These are phyloP conservation scores for Mucor saturninus DNA, from an alignment of 371 early-diverging fungal genomes.

Conservation along the genomic window DNA sequence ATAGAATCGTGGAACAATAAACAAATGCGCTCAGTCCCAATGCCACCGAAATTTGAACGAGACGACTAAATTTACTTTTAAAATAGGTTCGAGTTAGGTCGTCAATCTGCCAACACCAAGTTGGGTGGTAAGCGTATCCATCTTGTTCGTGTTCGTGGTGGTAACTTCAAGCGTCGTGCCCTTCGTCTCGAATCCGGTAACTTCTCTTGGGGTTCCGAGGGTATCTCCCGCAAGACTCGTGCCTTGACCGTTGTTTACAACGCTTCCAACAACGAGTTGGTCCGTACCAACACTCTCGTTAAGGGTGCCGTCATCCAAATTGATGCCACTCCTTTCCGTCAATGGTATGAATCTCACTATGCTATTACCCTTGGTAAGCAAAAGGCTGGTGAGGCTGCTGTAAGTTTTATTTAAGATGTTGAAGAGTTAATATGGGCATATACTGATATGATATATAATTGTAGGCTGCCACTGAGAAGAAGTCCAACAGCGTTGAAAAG, in stretches of 20 bases:
- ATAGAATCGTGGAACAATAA: too few relatives aligned
- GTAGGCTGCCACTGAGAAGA: conserved; percentile 75
- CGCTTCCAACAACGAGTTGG: conserved; percentile 99
- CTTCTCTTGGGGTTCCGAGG: conserved; percentile 98
- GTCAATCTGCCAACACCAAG: conserved; percentile 98
- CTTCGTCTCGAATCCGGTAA: conserved; percentile 97
- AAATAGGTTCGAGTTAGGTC: conserved; percentile 95
- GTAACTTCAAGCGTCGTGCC: conserved; percentile 98
- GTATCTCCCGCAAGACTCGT: conserved; percentile 94
- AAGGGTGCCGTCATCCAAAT: conserved; percentile 99
- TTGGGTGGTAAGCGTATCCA: conserved; percentile 96
- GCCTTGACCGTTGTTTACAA: conserved; percentile 99
- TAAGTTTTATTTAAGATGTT: too few relatives aligned
- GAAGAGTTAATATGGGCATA: too few relatives aligned
- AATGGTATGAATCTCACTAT: conserved; percentile 98
- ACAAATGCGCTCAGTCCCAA: too few relatives aligned
- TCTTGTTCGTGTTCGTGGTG: conserved; percentile 97
- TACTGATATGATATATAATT: conserved; percentile 12
- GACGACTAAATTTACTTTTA: background rate
- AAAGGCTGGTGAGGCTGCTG: conserved; percentile 67
- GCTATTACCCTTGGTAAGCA: conserved; percentile 88
- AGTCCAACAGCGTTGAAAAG: conserved; percentile 90
- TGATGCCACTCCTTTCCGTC: conserved; percentile 98
- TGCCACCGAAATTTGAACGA: too few relatives aligned
- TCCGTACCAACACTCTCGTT: conserved; percentile 99